Conservation (phyloP, 2,329 filamentous ascomycete genomes). For the Pseudogymnoascus sp. region DNA sequence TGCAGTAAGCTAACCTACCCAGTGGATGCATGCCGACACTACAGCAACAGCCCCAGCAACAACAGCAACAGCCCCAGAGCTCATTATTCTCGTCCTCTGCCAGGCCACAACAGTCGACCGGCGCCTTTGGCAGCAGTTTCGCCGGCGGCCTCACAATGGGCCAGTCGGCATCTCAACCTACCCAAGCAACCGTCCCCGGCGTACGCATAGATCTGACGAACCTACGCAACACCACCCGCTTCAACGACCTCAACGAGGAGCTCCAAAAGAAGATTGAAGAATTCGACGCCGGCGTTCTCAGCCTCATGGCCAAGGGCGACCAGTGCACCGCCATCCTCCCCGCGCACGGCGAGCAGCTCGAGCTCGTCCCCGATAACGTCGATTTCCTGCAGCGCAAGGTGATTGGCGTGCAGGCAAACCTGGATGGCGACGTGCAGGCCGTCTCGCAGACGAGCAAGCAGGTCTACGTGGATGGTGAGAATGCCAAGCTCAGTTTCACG, state of each 20-base stretch:
- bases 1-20: neutral
- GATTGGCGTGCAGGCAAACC: constrained; percentile 52
- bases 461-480: constrained; percentile 57
- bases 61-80: constrained; percentile 18
- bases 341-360: constrained; percentile 52
- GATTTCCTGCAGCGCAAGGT: constrained; percentile 53
- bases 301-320: constrained; percentile 68
- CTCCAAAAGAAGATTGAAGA: constrained; percentile 69
- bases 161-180: constrained; percentile 32
- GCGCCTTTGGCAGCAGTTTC: constrained; percentile 22
- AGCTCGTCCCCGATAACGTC: constrained; percentile 57
- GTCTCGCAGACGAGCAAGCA: constrained; percentile 48
- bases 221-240: constrained; percentile 79
- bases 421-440: constrained; percentile 53
- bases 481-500: constrained; percentile 63
- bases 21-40: constrained; percentile 24
- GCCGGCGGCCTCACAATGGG: constrained; percentile 36
- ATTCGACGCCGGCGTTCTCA: constrained; percentile 72
- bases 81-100: constrained; percentile 28
- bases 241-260: constrained; percentile 78
- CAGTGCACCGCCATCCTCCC: constrained; percentile 65
- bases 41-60: constrained; percentile 17
- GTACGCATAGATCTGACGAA: constrained; percentile 72
- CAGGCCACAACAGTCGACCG: constrained; percentile 15
- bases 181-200: constrained; percentile 54